Conservation (phyloP, 2,329 filamentous ascomycete species). For the Diaporthe velutina region DNA sequence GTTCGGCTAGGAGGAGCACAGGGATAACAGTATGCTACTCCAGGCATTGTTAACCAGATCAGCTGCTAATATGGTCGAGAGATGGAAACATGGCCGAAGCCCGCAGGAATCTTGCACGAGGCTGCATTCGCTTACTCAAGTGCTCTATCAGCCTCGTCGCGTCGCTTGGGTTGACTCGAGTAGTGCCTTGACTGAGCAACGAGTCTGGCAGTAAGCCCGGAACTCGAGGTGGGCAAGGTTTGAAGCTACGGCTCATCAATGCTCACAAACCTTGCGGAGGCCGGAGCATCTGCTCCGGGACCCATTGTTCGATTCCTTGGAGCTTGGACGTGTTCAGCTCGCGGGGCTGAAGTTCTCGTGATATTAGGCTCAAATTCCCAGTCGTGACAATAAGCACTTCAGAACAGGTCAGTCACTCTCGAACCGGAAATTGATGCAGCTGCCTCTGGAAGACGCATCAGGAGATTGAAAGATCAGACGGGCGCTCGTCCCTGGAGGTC, state of each 20-base stretch:
- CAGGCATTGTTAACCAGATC: neutral
- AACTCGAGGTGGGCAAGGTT: conserved; percentile 5
- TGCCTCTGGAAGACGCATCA: neutral
- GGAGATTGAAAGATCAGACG: neutral
- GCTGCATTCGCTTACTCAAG: neutral
- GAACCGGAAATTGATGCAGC: neutral
- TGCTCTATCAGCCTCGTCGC: neutral
- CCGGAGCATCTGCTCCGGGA: conserved; percentile 11
- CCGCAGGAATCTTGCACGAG: neutral
- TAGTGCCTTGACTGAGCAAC: conserved; percentile 1
- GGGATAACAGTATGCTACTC: neutral
- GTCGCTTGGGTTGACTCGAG: conserved; percentile 3
- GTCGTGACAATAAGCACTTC: neutral
- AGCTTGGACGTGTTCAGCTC: neutral
- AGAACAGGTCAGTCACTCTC: neutral
- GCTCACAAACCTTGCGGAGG: neutral
- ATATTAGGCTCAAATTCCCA: neutral
- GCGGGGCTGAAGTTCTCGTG: neutral
- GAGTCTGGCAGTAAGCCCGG: neutral
- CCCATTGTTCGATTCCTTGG: neutral
- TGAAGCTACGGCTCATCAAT: conserved; percentile 10
- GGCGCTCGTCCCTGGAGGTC: neutral
- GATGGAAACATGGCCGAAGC: neutral
- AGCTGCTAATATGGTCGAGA: neutral
- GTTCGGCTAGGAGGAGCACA: too few species aligned